Conservation (phyloP, 2,329 filamentous ascomycete species). For the Paecilomyces formosus region DNA sequence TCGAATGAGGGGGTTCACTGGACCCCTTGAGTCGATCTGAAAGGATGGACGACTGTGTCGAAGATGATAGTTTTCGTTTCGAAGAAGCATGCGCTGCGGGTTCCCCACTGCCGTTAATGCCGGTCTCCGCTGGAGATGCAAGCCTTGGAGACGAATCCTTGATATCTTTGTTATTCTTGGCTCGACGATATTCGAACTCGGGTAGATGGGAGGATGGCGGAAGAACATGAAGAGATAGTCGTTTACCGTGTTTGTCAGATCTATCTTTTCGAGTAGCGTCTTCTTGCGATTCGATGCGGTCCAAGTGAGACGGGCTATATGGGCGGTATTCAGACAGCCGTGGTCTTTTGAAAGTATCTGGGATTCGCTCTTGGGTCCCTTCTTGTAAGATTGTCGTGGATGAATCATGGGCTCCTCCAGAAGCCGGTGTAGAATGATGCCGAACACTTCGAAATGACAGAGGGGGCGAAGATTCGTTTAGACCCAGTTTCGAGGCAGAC, state of each 20-base stretch:
- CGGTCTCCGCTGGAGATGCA: constrained; percentile 1
- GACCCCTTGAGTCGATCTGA: not conserved
- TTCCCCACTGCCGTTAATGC: not conserved
- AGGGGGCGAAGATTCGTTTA: not conserved
- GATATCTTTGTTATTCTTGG: constrained; percentile 6
- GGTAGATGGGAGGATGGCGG: constrained; percentile 31
- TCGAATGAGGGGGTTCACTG: not conserved
- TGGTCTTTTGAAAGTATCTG: not conserved
- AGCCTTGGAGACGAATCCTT: constrained; percentile 6
- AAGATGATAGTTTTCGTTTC: constrained; percentile 7
- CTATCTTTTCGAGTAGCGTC: not conserved
- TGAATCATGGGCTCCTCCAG: not conserved
- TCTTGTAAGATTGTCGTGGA: not conserved
- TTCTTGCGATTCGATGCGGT: not conserved
- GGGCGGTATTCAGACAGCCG: not conserved
- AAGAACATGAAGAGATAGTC: constrained; percentile 20
- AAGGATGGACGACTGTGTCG: not conserved
- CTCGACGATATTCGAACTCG: constrained; percentile 31
- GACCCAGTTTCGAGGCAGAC: not conserved
- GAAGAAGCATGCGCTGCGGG: not conserved
- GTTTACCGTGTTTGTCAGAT: constrained; percentile 2
- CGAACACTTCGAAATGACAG: not conserved
- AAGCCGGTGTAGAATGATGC: not conserved
- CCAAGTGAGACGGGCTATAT: not conserved
- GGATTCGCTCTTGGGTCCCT: not conserved